A percentile compares a stretch with the other conserved stretches of the same genome.
phyloP scores from a whole-genome alignment of 2,329 filamentous ascomycete species.

The Alternaria consortialis region DNA sequence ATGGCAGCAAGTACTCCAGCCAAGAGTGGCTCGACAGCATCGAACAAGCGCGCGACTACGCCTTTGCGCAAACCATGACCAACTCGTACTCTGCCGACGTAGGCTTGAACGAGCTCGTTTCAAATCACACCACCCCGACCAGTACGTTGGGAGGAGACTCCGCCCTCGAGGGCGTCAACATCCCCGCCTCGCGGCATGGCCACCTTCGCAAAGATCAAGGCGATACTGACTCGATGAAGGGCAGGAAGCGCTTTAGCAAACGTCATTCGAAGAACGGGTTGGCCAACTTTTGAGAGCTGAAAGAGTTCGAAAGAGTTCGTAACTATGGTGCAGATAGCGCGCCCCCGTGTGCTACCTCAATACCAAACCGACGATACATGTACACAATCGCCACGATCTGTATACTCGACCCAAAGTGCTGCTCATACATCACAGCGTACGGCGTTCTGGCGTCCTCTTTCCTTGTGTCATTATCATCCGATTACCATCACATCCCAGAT shows the following conservation, averaged over 20 bases:
- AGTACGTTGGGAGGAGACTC: constrained; percentile 72
- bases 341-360: constrained; percentile 11
- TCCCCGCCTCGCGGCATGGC: constrained; percentile 61
- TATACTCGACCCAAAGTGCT: not conserved
- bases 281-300: constrained; percentile 74
- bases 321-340: constrained; percentile 2
- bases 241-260: constrained; percentile 80
- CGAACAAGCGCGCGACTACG: constrained; percentile 85
- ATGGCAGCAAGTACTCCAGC: constrained; percentile 72
- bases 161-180: constrained; percentile 56
- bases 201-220: constrained; percentile 58
- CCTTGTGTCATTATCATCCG: not conserved
- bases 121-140: constrained; percentile 75
- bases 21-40: constrained; percentile 94
- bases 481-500: not conserved
- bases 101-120: constrained; percentile 55
- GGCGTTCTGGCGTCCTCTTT: constrained; percentile 18
- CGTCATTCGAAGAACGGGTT: constrained; percentile 94
- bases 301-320: not conserved
- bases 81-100: constrained; percentile 69
- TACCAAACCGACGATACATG: constrained; percentile 6
- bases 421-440: constrained; percentile 12
- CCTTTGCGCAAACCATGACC: constrained; percentile 73
- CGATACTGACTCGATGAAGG: constrained; percentile 65
- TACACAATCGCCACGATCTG: not conserved